Percentiles rank a stretch among this genome's conserved stretches.
Evolutionary conservation across 106 monocot genomes (phyloP).

Genomic region (Chionographis japonica): DNA sequence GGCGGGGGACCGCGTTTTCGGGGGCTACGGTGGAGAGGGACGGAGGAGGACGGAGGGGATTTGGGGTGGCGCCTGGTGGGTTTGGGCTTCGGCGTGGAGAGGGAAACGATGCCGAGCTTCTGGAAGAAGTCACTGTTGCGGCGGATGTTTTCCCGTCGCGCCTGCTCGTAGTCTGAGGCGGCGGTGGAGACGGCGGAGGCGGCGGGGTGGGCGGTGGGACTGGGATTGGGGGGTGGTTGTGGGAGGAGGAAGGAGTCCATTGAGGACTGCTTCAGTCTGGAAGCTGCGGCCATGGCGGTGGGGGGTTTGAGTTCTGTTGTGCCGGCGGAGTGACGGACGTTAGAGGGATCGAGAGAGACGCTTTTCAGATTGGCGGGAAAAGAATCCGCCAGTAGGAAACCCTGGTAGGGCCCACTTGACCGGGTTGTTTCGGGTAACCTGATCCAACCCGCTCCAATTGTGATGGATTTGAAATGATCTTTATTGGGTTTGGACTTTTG

Average conservation of each 20-base stretch:
- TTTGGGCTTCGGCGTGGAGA: neutral
- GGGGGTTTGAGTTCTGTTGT: neutral
- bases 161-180: conserved; percentile 21
- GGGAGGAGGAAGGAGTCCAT: conserved; percentile 8
- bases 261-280: conserved; percentile 13
- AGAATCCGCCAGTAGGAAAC: too few species aligned
- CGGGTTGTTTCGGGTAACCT: too few species aligned
- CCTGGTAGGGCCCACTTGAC: too few species aligned
- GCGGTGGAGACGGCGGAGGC: neutral
- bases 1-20: conserved; percentile 6
- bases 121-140: conserved; percentile 34
- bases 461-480: too few species aligned
- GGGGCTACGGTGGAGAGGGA: conserved; percentile 20
- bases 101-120: conserved; percentile 26
- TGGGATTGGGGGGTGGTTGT: neutral
- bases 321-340: neutral
- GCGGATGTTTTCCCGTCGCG: conserved; percentile 34
- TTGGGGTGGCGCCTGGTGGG: conserved; percentile 4
- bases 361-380: too few species aligned
- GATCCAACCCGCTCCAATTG: too few species aligned
- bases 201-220: neutral
- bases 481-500: too few species aligned
- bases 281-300: neutral
- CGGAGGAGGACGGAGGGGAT: neutral
- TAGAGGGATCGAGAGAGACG: neutral